These are phyloP conservation scores for Acer negundo DNA, from an alignment of 345 rosid species.

Conservation along the genomic window DNA sequence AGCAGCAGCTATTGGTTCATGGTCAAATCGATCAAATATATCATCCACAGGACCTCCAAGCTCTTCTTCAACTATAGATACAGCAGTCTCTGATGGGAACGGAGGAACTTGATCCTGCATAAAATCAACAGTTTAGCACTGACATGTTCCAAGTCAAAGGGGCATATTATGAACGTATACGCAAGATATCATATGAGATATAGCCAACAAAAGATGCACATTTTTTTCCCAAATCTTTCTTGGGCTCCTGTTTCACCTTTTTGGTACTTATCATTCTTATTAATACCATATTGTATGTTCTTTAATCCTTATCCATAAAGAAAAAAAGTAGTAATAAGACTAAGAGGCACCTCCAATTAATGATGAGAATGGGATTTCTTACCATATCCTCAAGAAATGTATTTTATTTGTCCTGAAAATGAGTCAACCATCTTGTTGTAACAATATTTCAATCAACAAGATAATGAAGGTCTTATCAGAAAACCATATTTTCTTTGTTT, in stretches of 20 bases:
- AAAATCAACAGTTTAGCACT: constrained; percentile 18
- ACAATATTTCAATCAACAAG: background rate
- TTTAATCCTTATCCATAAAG: background rate
- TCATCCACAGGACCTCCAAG: constrained; percentile 74
- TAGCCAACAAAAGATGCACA: background rate
- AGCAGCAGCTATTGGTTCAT: constrained; percentile 97
- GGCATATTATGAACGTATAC: background rate
- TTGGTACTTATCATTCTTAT: background rate
- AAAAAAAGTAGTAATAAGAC: background rate
- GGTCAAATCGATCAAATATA: constrained; percentile 78
- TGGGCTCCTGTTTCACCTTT: background rate
- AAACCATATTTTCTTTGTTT: background rate
- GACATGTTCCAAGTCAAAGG: background rate
- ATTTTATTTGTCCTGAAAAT: background rate
- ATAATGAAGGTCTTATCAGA: background rate
- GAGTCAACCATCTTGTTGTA: background rate
- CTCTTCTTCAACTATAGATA: constrained; percentile 87
- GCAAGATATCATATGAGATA: background rate
- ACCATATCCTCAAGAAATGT: background rate
- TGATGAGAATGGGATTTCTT: background rate
- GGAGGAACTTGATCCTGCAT: constrained; percentile 99
- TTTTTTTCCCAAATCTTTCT: background rate
- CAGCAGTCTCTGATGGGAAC: constrained; percentile 87
- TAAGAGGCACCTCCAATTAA: background rate
- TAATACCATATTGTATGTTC: background rate